phyloP scores from a whole-genome alignment of 2,329 filamentous ascomycete genomes.

The Fusarium protoensiforme region DNA sequence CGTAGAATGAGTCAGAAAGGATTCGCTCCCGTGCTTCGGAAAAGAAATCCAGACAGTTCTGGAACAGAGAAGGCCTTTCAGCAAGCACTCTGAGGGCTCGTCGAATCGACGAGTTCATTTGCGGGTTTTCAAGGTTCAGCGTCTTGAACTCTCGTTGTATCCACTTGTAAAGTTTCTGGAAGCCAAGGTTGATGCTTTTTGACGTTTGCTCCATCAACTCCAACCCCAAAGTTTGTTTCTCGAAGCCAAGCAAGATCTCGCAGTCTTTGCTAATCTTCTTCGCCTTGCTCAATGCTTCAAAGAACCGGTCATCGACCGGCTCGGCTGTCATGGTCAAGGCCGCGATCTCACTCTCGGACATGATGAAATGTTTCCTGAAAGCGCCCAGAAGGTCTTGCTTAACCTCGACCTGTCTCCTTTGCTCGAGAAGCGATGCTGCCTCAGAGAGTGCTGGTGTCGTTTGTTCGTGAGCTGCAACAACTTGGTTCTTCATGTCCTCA shows the following conservation, averaged over 20 bases:
- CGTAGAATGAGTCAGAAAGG: conserved; percentile 88
- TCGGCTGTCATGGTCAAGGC: conserved; percentile 81
- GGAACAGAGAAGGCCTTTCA: conserved; percentile 89
- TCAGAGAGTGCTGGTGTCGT: conserved; percentile 82
- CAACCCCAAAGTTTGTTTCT: conserved; percentile 87
- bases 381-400: conserved; percentile 83
- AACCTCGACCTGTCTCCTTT: conserved; percentile 78
- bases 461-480: conserved; percentile 78
- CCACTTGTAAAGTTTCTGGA: conserved; percentile 97
- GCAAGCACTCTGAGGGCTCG: conserved; percentile 87
- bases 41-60: conserved; percentile 93
- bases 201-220: conserved; percentile 94
- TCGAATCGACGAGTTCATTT: conserved; percentile 87
- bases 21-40: conserved; percentile 89
- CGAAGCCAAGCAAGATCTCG: conserved; percentile 87
- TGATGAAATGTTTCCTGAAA: conserved; percentile 84
- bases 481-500: conserved; percentile 81
- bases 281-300: conserved; percentile 78
- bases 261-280: conserved; percentile 92
- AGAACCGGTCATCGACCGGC: conserved; percentile 88
- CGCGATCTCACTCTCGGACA: conserved; percentile 84
- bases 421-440: conserved; percentile 76
- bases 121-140: conserved; percentile 92
- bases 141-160: conserved; percentile 93
- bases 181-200: conserved; percentile 86